A percentile compares a stretch with the other conserved stretches of the same genome.
phyloP scores from a whole-genome alignment of 768 basidiomycete genomes.

The Crassisporium funariophilum region DNA sequence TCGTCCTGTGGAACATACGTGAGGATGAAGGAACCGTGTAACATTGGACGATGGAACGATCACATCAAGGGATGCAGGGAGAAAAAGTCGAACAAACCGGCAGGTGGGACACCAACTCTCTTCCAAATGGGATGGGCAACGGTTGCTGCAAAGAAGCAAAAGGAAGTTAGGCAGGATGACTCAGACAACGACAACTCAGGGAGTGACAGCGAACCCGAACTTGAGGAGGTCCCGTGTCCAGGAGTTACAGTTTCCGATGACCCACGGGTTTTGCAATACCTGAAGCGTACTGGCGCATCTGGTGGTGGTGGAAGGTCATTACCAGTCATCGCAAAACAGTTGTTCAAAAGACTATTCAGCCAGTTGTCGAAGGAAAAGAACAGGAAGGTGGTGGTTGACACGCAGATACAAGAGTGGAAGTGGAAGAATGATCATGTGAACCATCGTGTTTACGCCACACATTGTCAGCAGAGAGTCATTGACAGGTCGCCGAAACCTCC shows the following conservation, averaged over 20 bases:
- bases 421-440: conserved; percentile 29
- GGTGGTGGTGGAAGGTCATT: conserved; percentile 18
- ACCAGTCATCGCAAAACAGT: conserved; percentile 3
- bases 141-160: neutral
- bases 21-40: conserved; percentile 13
- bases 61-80: conserved; percentile 10
- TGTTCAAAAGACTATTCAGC: conserved; percentile 9
- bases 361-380: conserved; percentile 1
- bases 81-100: neutral
- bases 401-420: conserved; percentile 20
- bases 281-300: conserved; percentile 7
- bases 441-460: conserved; percentile 4
- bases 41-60: conserved; percentile 6
- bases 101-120: neutral
- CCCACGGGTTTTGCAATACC: conserved; percentile 11
- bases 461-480: neutral
- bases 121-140: conserved; percentile 1
- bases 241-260: conserved; percentile 3
- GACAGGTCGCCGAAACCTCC: neutral
- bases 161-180: neutral
- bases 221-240: conserved; percentile 8
- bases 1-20: conserved; percentile 8
- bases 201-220: neutral
- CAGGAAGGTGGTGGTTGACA: neutral
- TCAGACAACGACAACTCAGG: neutral